Evolutionary conservation across 1,284 basidiomycete species (phyloP).

Genomic region (Ganoderma multipileum): DNA sequence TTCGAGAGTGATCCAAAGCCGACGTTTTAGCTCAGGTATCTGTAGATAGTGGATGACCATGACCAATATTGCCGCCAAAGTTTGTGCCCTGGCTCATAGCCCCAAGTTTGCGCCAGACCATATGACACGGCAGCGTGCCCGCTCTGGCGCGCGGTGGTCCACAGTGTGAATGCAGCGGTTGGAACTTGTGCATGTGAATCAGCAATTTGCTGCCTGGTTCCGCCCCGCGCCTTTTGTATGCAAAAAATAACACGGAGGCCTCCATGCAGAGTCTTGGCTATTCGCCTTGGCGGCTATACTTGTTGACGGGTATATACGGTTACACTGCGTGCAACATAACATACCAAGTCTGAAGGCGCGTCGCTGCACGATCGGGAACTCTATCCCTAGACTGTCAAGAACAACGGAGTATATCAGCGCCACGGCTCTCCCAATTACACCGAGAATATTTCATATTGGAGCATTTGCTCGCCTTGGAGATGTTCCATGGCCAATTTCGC

Average conservation of each 20-base stretch:
- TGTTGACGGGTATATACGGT: background rate
- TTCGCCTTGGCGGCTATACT: background rate
- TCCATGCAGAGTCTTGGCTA: background rate
- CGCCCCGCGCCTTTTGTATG: background rate
- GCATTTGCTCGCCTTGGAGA: background rate
- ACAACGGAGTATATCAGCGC: background rate
- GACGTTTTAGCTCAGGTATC: background rate
- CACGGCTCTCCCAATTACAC: background rate
- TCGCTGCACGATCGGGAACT: background rate
- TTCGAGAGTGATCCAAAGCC: background rate
- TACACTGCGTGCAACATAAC: background rate
- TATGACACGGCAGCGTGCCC: background rate
- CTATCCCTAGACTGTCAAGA: background rate
- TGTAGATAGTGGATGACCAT: background rate
- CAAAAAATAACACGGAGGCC: background rate
- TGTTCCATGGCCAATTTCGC: no score
- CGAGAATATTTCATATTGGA: background rate
- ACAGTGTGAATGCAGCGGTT: background rate
- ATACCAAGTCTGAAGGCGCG: background rate
- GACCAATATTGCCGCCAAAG: background rate
- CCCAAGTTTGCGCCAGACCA: background rate
- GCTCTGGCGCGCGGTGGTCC: background rate
- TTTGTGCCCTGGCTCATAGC: background rate
- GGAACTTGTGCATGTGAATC: background rate
- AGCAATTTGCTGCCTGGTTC: background rate